Evolutionary conservation across 345 rosid genomes (phyloP), one percentile per base, ranked within the genome.

Genomic region (Heritiera littoralis): DNA sequence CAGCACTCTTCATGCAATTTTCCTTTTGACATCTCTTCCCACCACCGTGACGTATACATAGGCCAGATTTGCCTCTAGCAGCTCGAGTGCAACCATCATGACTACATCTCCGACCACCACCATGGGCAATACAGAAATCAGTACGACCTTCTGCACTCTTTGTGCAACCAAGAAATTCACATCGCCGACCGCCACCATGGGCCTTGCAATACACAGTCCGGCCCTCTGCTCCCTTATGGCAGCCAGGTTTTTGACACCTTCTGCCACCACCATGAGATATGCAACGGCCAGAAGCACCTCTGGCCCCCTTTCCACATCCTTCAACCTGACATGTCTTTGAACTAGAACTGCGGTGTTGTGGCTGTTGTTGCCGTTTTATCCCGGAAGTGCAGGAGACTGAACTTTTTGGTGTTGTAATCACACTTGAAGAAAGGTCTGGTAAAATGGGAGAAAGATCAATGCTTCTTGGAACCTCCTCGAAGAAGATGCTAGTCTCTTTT

Each of bases 61-160:
- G 84, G n/a, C 98, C 98, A 12, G 98, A 95, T 79, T 93, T 95
- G 23, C 98, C 98, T 78, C 98, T 84, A 30, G 98, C 98, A 81
- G 98, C 98, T 77, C 97, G 89, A 84, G 91, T 76, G 83, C 98
- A 95, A 61, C 94, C 89, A 11, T 88, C 94, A 66, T 79, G 88
- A 79, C 92, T 91, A 79, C 99, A 95, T 88, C 99, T 87, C 70
- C 98, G 80, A 5, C 97, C 97, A 69, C 98, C 98, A 58, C 98
- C 98, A 81, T 95, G 98, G 20, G 98, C 97, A 76, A 95, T 95
- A 80, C 98, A 95, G 56, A 78, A 93, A 69, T 95, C 98, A 20
- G 98, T 95, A 65, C 98, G 92, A 64, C 98, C 98, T 85, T 95
- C 98, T 13, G 98, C 98, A 77, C 98, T 93, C 84, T 95, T 95